Percentiles rank a stretch among this genome's conserved stretches.
These are phyloP conservation scores for Cladobotryum mycophilum DNA, from an alignment of 2,329 filamentous ascomycete genomes.

Conservation along the genomic window DNA sequence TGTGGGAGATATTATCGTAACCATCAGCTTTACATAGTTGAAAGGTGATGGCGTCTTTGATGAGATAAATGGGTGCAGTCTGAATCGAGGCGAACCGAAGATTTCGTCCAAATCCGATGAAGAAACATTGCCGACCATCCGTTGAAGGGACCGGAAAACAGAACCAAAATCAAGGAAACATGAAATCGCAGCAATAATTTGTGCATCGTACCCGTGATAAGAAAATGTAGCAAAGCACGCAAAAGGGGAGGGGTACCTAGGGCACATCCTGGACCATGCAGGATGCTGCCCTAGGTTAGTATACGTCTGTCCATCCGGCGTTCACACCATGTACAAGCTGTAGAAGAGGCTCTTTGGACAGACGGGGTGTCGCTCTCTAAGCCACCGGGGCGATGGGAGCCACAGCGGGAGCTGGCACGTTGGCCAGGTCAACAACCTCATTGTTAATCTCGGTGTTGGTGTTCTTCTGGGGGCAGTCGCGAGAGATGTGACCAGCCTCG, in stretches of 20 bases:
- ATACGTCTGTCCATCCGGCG: conserved; percentile 7
- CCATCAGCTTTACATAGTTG: neutral
- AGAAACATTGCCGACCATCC: conserved; percentile 21
- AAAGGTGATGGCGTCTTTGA: conserved; percentile 1
- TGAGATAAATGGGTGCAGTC: conserved; percentile 2
- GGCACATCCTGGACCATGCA: neutral
- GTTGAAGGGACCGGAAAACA: conserved; percentile 18
- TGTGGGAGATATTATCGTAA: neutral
- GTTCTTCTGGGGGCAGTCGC: conserved; percentile 79
- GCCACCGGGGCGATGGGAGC: conserved; percentile 38
- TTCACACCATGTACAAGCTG: neutral
- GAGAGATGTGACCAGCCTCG: conserved; percentile 90
- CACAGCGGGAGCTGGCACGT: conserved; percentile 38
- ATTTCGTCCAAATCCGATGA: conserved; percentile 24
- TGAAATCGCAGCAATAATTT: conserved; percentile 4
- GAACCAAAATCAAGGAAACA: conserved; percentile 23
- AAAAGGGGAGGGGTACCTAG: neutral
- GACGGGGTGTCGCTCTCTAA: conserved; percentile 18
- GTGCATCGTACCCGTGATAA: conserved; percentile 3
- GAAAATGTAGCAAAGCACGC: neutral
- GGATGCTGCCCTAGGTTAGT: conserved; percentile 1
- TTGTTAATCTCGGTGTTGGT: conserved; percentile 43
- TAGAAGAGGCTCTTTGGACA: conserved; percentile 3
- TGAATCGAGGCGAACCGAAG: conserved; percentile 18
- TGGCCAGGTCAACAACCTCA: conserved; percentile 40